A percentile compares a stretch with the other conserved stretches of the same genome.
phyloP scores from a whole-genome alignment of 2,329 filamentous ascomycete species.

The Pochonia chlamydosporia region DNA sequence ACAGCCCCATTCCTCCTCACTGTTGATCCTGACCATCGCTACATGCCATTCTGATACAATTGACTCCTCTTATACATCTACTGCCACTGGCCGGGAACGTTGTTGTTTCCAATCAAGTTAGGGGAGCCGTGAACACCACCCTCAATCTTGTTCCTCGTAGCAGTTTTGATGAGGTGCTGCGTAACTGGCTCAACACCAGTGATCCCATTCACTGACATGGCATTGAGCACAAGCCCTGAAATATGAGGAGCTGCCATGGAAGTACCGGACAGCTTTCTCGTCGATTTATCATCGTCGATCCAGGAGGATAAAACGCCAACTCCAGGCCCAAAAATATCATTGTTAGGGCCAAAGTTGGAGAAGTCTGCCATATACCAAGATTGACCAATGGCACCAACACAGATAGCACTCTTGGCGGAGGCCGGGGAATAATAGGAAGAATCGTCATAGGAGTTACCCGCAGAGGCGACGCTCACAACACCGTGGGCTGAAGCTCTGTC shows the following conservation, averaged over 20 bases:
- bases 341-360: slow-evolving; percentile 38
- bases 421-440: slow-evolving; percentile 14
- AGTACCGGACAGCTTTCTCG: slow-evolving; percentile 38
- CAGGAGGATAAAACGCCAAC: slow-evolving; percentile 35
- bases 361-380: slow-evolving; percentile 28
- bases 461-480: slow-evolving; percentile 33
- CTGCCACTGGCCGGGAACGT: background rate
- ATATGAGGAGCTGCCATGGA: slow-evolving; percentile 49
- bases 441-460: slow-evolving; percentile 16
- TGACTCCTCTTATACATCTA: no score
- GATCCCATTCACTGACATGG: background rate
- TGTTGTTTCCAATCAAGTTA: slow-evolving; percentile 6
- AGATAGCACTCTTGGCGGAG: slow-evolving; percentile 17
- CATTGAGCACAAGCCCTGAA: slow-evolving; percentile 44
- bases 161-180: background rate
- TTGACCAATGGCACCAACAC: slow-evolving; percentile 24
- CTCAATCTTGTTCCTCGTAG: slow-evolving; percentile 1
- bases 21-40: no score
- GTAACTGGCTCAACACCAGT: background rate
- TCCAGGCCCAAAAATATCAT: slow-evolving; percentile 42
- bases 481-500: slow-evolving; percentile 16
- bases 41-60: no score
- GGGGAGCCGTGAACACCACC: slow-evolving; percentile 1
- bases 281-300: slow-evolving; percentile 22
- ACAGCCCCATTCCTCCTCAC: no score